Evolutionary conservation across 768 basidiomycete species (phyloP).

Genomic region (Russula sp.): DNA sequence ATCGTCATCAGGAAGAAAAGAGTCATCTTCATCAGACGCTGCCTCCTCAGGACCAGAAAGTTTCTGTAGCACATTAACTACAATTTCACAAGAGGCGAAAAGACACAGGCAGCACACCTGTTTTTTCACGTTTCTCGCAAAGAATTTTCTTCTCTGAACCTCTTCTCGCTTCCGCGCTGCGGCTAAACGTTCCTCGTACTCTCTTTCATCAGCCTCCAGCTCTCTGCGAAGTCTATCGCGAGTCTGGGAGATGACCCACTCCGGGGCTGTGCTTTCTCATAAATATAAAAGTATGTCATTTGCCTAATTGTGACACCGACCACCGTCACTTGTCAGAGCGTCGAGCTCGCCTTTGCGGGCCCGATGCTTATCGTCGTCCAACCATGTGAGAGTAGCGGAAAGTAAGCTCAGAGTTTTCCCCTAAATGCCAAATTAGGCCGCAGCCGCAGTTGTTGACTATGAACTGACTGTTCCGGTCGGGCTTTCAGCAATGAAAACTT

Average conservation of each 20-base stretch:
- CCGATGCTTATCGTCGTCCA: slow-evolving; percentile 64
- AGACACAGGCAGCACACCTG: slow-evolving; percentile 42
- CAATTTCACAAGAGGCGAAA: not conserved
- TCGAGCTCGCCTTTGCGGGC: slow-evolving; percentile 63
- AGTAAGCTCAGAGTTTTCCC: slow-evolving; percentile 85
- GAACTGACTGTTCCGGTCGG: slow-evolving; percentile 79
- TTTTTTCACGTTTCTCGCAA: slow-evolving; percentile 59
- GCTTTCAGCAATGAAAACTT: slow-evolving; percentile 81
- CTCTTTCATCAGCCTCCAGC: slow-evolving; percentile 63
- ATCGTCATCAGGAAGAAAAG: slow-evolving; percentile 24
- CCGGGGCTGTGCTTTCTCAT: slow-evolving; percentile 45
- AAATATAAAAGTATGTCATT: slow-evolving; percentile 1
- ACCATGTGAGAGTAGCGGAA: slow-evolving; percentile 73
- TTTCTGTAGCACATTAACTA: slow-evolving; percentile 2
- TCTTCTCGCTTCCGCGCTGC: slow-evolving; percentile 64
- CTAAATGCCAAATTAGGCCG: slow-evolving; percentile 39
- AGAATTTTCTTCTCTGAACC: slow-evolving; percentile 49
- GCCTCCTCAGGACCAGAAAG: slow-evolving; percentile 4
- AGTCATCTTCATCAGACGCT: slow-evolving; percentile 28
- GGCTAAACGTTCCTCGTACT: slow-evolving; percentile 58
- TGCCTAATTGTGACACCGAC: slow-evolving; percentile 32
- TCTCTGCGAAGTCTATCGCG: slow-evolving; percentile 59
- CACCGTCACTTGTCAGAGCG: slow-evolving; percentile 35
- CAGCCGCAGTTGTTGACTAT: not conserved
- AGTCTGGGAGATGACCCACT: slow-evolving; percentile 77